Evolutionary conservation across 1,139 yeast genomes (phyloP).

Genomic region (Pichia sp.): DNA sequence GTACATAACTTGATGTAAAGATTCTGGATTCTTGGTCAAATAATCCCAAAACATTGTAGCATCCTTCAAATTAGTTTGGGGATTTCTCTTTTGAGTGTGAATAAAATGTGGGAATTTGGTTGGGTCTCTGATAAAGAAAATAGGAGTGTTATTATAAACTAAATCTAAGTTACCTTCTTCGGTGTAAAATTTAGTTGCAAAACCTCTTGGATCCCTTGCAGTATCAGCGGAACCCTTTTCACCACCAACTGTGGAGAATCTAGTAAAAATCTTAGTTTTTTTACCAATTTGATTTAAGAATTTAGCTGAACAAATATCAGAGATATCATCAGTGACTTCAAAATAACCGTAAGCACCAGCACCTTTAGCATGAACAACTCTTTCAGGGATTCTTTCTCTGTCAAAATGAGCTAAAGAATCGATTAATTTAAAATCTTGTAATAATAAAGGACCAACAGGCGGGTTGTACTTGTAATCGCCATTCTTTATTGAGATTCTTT

Average conservation of each 20-base stretch:
- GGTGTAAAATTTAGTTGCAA: conserved; percentile 75
- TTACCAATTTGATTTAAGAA: conserved; percentile 70
- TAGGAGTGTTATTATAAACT: conserved; percentile 87
- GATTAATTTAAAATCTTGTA: conserved; percentile 74
- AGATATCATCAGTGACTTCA: conserved; percentile 76
- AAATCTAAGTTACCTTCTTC: conserved; percentile 86
- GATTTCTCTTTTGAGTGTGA: conserved; percentile 79
- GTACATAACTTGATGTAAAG: conserved; percentile 56
- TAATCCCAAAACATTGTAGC: conserved; percentile 66
- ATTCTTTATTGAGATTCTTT: conserved; percentile 28
- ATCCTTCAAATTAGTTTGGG: conserved; percentile 45
- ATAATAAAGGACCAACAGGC: conserved; percentile 64
- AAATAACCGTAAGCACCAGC: conserved; percentile 80
- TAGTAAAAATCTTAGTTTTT: conserved; percentile 64
- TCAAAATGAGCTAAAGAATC: conserved; percentile 79
- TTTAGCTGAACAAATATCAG: conserved; percentile 65
- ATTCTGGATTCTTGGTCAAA: conserved; percentile 55
- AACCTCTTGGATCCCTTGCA: conserved; percentile 89
- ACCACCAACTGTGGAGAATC: conserved; percentile 89
- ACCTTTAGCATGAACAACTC: conserved; percentile 89
- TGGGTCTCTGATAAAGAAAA: conserved; percentile 82
- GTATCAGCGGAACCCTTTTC: conserved; percentile 80
- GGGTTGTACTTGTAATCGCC: conserved; percentile 25
- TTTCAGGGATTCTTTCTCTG: conserved; percentile 83
- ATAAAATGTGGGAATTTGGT: conserved; percentile 83